Evolutionary conservation across 345 rosid species (phyloP).

Genomic region (Combretum micranthum): DNA sequence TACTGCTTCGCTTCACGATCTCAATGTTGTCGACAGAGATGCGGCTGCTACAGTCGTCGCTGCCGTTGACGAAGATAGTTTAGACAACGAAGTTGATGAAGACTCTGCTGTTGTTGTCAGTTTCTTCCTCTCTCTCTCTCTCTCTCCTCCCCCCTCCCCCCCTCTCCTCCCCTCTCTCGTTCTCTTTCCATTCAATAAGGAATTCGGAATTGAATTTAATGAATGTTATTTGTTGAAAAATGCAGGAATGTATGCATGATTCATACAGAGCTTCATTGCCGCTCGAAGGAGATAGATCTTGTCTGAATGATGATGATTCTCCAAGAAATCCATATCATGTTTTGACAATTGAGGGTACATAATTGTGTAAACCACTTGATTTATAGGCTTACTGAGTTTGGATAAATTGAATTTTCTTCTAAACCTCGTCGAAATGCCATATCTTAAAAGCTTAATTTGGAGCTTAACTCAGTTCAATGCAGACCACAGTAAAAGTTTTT

Average conservation of each 20-base stretch:
- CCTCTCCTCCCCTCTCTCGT: too few species aligned
- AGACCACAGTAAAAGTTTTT: too few species aligned
- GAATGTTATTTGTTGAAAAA: background rate
- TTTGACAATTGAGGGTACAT: slow-evolving; percentile 56
- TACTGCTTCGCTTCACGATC: slow-evolving; percentile 59
- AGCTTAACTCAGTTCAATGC: too few species aligned
- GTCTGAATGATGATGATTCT: slow-evolving; percentile 45
- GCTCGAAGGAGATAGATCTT: slow-evolving; percentile 57
- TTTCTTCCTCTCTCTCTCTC: background rate
- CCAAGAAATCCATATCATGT: slow-evolving; percentile 41
- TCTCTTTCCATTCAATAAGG: background rate
- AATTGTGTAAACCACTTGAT: too few species aligned
- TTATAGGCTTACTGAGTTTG: too few species aligned
- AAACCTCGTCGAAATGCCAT: too few species aligned
- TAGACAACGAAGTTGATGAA: slow-evolving; percentile 30
- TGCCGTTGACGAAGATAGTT: slow-evolving; percentile 28
- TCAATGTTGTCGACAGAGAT: slow-evolving; percentile 61
- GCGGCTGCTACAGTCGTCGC: slow-evolving; percentile 24
- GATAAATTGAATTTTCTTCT: too few species aligned
- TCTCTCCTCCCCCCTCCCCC: too few species aligned
- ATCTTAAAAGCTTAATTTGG: too few species aligned
- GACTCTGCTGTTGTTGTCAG: slow-evolving; percentile 55
- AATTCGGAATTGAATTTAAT: background rate
- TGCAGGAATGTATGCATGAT: slow-evolving; percentile 71
- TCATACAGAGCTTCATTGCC: slow-evolving; percentile 60